Base-by-base conservation (phyloP, 345 rosid genomes). In the Melaleuca quinquenervia region DNA sequence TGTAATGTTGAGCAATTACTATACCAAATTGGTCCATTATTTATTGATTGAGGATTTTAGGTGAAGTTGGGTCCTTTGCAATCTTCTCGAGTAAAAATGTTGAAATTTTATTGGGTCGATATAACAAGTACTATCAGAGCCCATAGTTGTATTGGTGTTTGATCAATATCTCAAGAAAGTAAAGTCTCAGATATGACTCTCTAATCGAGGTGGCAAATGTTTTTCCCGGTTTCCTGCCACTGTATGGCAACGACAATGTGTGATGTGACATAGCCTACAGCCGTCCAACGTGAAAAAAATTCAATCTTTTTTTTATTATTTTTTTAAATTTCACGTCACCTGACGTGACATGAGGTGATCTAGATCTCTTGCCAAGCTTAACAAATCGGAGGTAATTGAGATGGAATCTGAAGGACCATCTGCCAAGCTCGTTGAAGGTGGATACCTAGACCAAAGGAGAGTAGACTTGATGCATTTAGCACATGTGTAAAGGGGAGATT, bases 71-170 rank as follows among this genome's bases (percentile, higher is more conserved):
- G 5, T 70, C 45, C 10, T 64, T 4, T 32, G 6, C 22, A 32
- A 64, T 64, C 3, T 64, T 11, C 22, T 2, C 22, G 3, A 0
- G 12, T 20, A 7, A 18, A 52, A 7, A 3, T 52, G 18, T 18
- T 7, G 8, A 9, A 9, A n/a, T n/a, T 32, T 0, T 16, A 6
- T 32, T 32, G 45, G 7, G 20, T 58, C 2, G 0, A n/a, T n/a
- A 8, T 18, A 12, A 58, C n/a, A 13, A 58, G 4, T 58, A 18
- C 8, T n/a, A 13, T 12, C n/a, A 58, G 70, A n/a, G 18, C 12
- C 21, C 11, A 64, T 29, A 45, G 32, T 64, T 16, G 21, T 32
- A 32, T 64, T n/a, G n/a, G 22, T 64, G 24, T 32, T 11, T 54
- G 1, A 10, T 54, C 12, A 54, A 22, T 54, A 54, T 54, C n/a